Evolutionary conservation across 2,329 filamentous ascomycete species (phyloP), one percentile per base, ranked within the genome.

Genomic region (Trichoderma pleuroti): DNA sequence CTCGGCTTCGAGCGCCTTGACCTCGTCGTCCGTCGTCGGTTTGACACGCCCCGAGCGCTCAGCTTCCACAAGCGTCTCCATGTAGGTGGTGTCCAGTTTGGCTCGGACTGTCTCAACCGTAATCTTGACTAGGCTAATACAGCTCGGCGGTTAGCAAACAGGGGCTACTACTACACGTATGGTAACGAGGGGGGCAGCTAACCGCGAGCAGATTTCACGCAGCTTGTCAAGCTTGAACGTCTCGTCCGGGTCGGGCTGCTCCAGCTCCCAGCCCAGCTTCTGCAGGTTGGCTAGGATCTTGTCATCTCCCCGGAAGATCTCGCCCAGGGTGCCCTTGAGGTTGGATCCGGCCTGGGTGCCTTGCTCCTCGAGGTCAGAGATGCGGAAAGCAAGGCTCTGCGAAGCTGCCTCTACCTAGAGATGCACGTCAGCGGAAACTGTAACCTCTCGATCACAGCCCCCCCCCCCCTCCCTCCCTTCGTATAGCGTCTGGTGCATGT

Each of bases 261-360:
- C 82, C 4, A 92, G 83, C 73, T 90, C 89, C 71, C 85, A 85
- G 0, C 90, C 86, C 2, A 93, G 83, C 73, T 91, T 91, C 76
- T 91, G 88, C 3, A 93, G 81, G 71, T 89, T 89, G 24, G 86
- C 82, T 1, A 93, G 81, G 3, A 92, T 82, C 72, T 87, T 88
- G 76, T 93, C 90, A 72, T 93, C 91, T 1, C 88, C 86, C 10
- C 83, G 82, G 10, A 92, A 80, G 12, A 87, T 78, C 18, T 81
- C 81, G 26, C 84, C 82, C 0, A 89, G 80, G 1, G 84, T 84
- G 69, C 84, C 81, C 60, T 83, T 84, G 18, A 90, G 77, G 4
- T 80, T 79, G 2, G 81, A 77, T 5, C 82, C 82, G 0, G 84
- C 81, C 0, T 79, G 80, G 9, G 84, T 84, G 7, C 78, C 78